Conservation (phyloP, 1,284 basidiomycete genomes). For the Trametes polyzona region DNA sequence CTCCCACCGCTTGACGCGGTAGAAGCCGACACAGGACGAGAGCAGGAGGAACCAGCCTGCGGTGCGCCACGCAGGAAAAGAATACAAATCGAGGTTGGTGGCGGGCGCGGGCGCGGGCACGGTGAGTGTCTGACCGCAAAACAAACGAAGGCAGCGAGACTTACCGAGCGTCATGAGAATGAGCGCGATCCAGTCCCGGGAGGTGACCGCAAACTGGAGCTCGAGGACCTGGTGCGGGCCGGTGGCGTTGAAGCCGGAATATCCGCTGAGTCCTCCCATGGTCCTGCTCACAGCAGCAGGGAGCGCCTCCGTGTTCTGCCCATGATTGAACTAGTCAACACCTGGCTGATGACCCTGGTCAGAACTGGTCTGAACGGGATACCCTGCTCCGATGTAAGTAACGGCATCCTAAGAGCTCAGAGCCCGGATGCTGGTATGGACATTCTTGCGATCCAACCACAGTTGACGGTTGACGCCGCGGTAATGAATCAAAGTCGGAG, state of each 20-base stretch:
- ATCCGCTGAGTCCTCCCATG: background rate
- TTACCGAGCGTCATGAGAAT: constrained; percentile 86
- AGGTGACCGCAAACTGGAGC: constrained; percentile 37
- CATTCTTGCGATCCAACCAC: no score
- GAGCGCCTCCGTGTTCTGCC: background rate
- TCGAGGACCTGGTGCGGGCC: constrained; percentile 22
- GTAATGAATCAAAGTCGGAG: no score
- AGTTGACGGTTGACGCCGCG: no score
- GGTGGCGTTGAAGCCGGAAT: constrained; percentile 13
- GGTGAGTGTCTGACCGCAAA: no score
- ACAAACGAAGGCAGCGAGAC: no score
- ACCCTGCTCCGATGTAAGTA: no score
- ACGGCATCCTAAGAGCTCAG: no score
- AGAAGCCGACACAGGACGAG: constrained; percentile 79
- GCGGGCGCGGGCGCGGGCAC: no score
- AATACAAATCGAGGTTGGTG: no score
- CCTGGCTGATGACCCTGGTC: no score
- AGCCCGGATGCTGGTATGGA: no score
- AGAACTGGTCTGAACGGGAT: no score
- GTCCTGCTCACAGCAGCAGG: background rate
- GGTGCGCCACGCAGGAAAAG: background rate
- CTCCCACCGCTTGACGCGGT: constrained; percentile 85
- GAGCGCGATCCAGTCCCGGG: constrained; percentile 86
- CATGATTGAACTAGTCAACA: constrained; percentile 10
- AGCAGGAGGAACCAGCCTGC: constrained; percentile 88